phyloP scores from a whole-genome alignment of 495 filamentous ascomycete genomes.

The Darksidea phi region DNA sequence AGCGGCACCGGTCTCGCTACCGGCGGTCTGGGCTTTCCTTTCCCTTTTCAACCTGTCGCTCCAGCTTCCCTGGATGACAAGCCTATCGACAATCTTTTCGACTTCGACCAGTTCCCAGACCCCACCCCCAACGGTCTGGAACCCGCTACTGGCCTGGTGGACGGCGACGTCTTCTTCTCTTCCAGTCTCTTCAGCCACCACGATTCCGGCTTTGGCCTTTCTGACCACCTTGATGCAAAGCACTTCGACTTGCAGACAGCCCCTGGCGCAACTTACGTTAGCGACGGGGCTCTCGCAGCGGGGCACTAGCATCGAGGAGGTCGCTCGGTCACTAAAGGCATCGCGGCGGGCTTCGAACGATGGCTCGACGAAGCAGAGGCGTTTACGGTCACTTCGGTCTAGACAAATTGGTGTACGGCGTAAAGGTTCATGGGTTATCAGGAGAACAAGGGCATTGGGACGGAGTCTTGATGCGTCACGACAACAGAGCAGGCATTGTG shows the following conservation, averaged over 20 bases:
- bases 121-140: background rate
- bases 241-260: conserved; percentile 79
- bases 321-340: conserved; percentile 8
- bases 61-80: conserved; percentile 17
- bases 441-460: background rate
- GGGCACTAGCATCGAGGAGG: conserved; percentile 32
- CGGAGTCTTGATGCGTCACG: conserved; percentile 14
- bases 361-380: conserved; percentile 1
- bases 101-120: conserved; percentile 31
- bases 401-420: conserved; percentile 14
- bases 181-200: conserved; percentile 16
- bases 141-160: conserved; percentile 10
- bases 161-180: conserved; percentile 27
- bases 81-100: conserved; percentile 30
- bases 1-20: conserved; percentile 5
- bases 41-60: conserved; percentile 27
- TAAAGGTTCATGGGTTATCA: conserved; percentile 6
- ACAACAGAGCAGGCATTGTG: background rate
- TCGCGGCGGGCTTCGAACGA: background rate
- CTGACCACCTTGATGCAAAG: conserved; percentile 52
- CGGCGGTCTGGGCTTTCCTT: conserved; percentile 26
- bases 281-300: conserved; percentile 85
- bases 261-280: conserved; percentile 87
- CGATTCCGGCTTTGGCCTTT: conserved; percentile 33
- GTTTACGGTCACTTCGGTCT: conserved; percentile 1